Percentiles rank a stretch among this genome's conserved stretches.
phyloP scores from a whole-genome alignment of 116 monocot species.

The Trichopus zeylanicus region DNA sequence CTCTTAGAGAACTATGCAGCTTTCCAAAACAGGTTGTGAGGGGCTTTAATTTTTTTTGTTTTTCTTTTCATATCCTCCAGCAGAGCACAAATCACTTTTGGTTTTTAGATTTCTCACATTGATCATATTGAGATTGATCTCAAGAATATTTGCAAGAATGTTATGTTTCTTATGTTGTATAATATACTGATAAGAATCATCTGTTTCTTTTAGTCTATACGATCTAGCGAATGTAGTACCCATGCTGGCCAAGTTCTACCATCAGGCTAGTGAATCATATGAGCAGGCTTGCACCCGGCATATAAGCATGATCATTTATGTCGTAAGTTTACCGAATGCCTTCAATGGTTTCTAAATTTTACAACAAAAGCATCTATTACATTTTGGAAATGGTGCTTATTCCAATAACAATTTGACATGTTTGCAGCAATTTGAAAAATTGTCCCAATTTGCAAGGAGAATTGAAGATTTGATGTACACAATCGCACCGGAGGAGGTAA shows the following conservation, averaged over 20 bases:
- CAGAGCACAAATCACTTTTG: background rate
- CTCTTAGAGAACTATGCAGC: constrained; percentile 91
- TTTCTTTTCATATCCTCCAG: background rate
- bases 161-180: background rate
- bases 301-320: constrained; percentile 67
- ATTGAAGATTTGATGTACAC: constrained; percentile 82
- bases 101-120: background rate
- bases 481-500: constrained; percentile 85
- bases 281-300: constrained; percentile 89
- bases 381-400: background rate
- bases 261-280: constrained; percentile 94
- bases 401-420: background rate
- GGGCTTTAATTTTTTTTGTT: constrained; percentile 1
- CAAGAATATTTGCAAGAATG: background rate
- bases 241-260: constrained; percentile 90
- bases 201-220: constrained; percentile 67
- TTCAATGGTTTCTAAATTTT: no score
- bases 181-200: constrained; percentile 3
- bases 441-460: constrained; percentile 76
- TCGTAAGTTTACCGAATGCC: no score
- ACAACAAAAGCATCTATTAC: no score
- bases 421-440: constrained; percentile 90
- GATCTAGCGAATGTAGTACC: constrained; percentile 97
- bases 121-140: background rate
- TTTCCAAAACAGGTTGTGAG: constrained; percentile 82